phyloP scores from a whole-genome alignment of 2,329 filamentous ascomycete species.

The Cladobotryum mycophilum region DNA sequence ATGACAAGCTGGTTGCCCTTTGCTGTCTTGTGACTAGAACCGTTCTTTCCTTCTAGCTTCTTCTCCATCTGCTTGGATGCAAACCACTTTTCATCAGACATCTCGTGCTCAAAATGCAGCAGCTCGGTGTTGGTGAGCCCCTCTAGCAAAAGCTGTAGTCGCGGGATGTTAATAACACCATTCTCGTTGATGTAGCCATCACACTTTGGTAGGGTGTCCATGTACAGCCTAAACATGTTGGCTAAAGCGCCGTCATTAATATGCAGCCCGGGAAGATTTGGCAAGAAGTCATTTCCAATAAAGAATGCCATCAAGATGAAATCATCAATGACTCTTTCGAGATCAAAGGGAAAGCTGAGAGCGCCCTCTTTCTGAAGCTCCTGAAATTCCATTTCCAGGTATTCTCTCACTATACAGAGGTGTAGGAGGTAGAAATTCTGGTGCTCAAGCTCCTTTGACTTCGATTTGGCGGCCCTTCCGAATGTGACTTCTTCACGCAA shows the following conservation, averaged over 20 bases:
- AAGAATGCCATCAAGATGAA: slow-evolving; percentile 99
- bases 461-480: slow-evolving; percentile 76
- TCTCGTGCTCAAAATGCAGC: slow-evolving; percentile 87
- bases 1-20: slow-evolving; percentile 59
- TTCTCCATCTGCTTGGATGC: slow-evolving; percentile 75
- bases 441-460: slow-evolving; percentile 94
- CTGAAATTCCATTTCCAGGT: slow-evolving; percentile 94
- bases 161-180: slow-evolving; percentile 81
- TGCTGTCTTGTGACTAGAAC: slow-evolving; percentile 44
- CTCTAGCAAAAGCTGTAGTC: slow-evolving; percentile 70
- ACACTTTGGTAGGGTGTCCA: slow-evolving; percentile 76
- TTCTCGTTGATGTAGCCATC: slow-evolving; percentile 96
- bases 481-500: slow-evolving; percentile 97
- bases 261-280: slow-evolving; percentile 90
- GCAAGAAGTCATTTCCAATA: slow-evolving; percentile 97
- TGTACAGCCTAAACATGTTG: slow-evolving; percentile 97
- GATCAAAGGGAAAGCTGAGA: slow-evolving; percentile 75
- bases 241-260: slow-evolving; percentile 97
- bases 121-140: slow-evolving; percentile 85
- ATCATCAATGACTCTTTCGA: slow-evolving; percentile 96
- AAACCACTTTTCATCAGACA: slow-evolving; percentile 85
- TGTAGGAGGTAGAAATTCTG: slow-evolving; percentile 98
- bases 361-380: slow-evolving; percentile 70
- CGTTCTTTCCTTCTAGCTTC: slow-evolving; percentile 52
- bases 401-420: slow-evolving; percentile 94